Percentiles rank a stretch among this genome's conserved stretches.
These are phyloP conservation scores for Alternaria consortialis DNA, from an alignment of 2,329 filamentous ascomycete genomes.

Conservation along the genomic window DNA sequence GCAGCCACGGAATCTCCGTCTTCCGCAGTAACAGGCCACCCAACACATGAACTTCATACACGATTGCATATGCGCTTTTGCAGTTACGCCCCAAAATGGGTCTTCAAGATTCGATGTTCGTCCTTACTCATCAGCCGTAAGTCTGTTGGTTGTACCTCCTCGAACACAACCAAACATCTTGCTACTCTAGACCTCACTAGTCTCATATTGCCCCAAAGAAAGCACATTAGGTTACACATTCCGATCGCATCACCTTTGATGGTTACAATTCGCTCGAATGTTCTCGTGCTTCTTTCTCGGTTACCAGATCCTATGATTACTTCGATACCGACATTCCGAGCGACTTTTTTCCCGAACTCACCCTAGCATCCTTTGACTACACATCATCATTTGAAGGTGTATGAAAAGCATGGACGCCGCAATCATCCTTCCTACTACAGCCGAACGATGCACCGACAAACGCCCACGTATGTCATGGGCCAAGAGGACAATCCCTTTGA, in stretches of 20 bases:
- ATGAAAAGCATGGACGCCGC: constrained; percentile 3
- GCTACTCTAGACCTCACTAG: neutral
- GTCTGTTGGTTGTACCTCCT: neutral
- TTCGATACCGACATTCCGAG: neutral
- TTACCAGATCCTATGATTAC: neutral
- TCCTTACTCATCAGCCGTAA: neutral
- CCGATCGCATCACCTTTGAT: neutral
- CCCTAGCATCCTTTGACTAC: neutral
- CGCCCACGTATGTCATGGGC: constrained; percentile 20
- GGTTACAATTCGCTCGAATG: neutral
- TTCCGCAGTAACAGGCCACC: neutral
- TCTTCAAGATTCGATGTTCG: neutral
- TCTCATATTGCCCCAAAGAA: neutral
- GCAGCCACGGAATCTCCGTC: neutral
- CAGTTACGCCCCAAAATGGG: neutral
- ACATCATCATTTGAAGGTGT: neutral
- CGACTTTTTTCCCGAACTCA: neutral
- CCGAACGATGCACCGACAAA: constrained; percentile 18
- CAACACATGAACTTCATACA: neutral
- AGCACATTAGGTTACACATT: neutral
- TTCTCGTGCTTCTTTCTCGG: neutral
- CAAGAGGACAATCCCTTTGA: constrained; percentile 25
- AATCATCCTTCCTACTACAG: constrained; percentile 2
- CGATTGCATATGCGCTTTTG: neutral
- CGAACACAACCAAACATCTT: neutral